Evolutionary conservation across 768 basidiomycete species (phyloP).

Genomic region (Amanita thiersii): DNA sequence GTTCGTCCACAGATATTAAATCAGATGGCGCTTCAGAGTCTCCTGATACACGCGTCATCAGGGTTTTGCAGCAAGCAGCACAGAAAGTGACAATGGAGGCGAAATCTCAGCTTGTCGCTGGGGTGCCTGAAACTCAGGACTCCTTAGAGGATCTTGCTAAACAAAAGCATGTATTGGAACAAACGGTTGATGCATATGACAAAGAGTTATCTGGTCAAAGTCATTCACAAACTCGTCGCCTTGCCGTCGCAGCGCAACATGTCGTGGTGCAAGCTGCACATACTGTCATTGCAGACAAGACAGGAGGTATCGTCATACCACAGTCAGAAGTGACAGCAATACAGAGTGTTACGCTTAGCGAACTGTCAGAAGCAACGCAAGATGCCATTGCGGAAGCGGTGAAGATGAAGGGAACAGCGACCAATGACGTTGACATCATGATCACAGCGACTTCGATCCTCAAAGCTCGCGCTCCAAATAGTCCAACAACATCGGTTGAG

Average conservation of each 20-base stretch:
- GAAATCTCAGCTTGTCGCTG: conserved; percentile 56
- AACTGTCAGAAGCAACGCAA: conserved; percentile 45
- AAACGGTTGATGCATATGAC: conserved; percentile 69
- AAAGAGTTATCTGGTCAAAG: conserved; percentile 53
- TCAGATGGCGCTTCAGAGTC: conserved; percentile 13
- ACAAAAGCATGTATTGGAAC: conserved; percentile 70
- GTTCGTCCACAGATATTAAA: neutral
- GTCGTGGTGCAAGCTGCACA: conserved; percentile 80
- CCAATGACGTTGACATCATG: conserved; percentile 76
- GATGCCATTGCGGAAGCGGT: conserved; percentile 78
- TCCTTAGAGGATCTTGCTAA: conserved; percentile 65
- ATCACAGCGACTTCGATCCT: conserved; percentile 56
- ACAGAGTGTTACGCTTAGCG: conserved; percentile 42
- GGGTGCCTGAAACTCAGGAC: conserved; percentile 33
- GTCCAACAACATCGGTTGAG: conserved; percentile 10
- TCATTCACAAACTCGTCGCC: conserved; percentile 41
- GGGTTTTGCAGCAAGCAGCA: conserved; percentile 69
- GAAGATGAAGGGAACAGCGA: conserved; percentile 61
- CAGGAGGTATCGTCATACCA: conserved; percentile 28
- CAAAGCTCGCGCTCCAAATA: conserved; percentile 29
- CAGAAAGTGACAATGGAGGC: conserved; percentile 71
- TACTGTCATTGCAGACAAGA: conserved; percentile 44
- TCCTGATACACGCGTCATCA: conserved; percentile 67
- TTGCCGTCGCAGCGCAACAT: conserved; percentile 73
- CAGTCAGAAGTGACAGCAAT: conserved; percentile 33